Base-by-base conservation (phyloP, 257 asterid genomes). In the Salvia rosmarinus region DNA sequence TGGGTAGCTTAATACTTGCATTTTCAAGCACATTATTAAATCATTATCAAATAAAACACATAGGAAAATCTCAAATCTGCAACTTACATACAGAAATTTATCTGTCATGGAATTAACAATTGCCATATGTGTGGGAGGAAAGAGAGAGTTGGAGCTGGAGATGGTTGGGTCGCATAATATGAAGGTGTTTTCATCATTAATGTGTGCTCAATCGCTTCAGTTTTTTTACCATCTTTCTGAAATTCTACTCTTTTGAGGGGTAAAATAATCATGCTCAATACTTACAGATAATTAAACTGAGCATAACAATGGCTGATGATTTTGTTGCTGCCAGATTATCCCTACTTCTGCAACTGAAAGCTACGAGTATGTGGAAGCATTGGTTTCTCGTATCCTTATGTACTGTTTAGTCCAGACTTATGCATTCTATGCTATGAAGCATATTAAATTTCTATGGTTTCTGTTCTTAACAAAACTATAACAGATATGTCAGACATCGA, bases 361-460 rank as follows among this genome's bases (percentile, higher is more conserved):
- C 80, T 85, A 83, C 84, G 77, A 76, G 81, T 77, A 80, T 51
- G 85, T 91, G 70, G 88, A 89, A 71, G 85, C 86, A 14, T 85
- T 95, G 90, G 92, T 95, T 25, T 95, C 99, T 74, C 98, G 99
- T 95, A 95, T 95, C 99, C 98, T 83, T 64, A 23, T 23, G 51
- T 71, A 63, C 54, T 70, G 32, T 62, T 21, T 34, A 23, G 49
- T 52, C 64, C 73, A 16, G 61, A 56, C 35, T 52, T 17, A 43
- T 65, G 46, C 39, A 72, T 30, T 19, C 20, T 58, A 11, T 23
- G 55, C 64, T 77, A n/a, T 62, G 16, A 21, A 62, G 68, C 68
- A 10, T 20, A 2, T 66, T 42, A 19, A 19, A 47, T 51, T 7
- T 42, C 42, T 46, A 34, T 61, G n/a, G 42, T 52, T 35, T 59